Percentiles rank a stretch among this genome's conserved stretches.
These are phyloP conservation scores for Backusella tuberculispora DNA, from an alignment of 192 early-diverging fungal genomes.

Conservation along the genomic window DNA sequence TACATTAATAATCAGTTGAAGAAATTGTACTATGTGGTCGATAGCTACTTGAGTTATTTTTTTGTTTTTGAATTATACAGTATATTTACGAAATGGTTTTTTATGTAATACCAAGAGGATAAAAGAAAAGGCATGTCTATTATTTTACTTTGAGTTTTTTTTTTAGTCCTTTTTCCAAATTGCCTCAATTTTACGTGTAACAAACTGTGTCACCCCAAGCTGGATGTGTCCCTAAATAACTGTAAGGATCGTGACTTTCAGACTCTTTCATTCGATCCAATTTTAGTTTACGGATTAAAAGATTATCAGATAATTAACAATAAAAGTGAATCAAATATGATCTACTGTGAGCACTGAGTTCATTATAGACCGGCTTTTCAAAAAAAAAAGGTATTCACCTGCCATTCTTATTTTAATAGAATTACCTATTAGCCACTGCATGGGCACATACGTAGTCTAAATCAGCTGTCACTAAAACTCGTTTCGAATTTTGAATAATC, in stretches of 20 bases:
- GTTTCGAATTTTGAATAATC: conserved; percentile 19
- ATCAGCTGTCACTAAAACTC: conserved; percentile 35
- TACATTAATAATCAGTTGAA: background rate
- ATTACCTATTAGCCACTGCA: conserved; percentile 32
- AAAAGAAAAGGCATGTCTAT: background rate
- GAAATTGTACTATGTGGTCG: too few relatives aligned
- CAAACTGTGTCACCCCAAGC: conserved; percentile 24
- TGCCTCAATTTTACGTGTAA: conserved; percentile 23
- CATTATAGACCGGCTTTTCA: conserved; percentile 39
- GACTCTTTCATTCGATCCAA: conserved; percentile 20
- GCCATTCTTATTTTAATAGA: background rate
- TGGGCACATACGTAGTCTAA: conserved; percentile 36
- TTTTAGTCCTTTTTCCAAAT: background rate
- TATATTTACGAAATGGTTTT: too few relatives aligned
- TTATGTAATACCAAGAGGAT: too few relatives aligned
- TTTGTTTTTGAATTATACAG: too few relatives aligned
- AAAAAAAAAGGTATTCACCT: background rate
- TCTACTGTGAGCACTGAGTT: conserved; percentile 32
- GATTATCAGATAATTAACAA: conserved; percentile 23
- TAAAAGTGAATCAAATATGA: conserved; percentile 34
- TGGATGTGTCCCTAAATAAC: conserved; percentile 36
- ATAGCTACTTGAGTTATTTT: too few relatives aligned
- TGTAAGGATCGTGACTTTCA: conserved; percentile 24
- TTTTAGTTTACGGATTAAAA: conserved; percentile 34
- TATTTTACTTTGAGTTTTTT: background rate